Evolutionary conservation across 768 basidiomycete genomes (phyloP), one percentile per base, ranked within the genome.

Genomic region (Lactifluus volemus): DNA sequence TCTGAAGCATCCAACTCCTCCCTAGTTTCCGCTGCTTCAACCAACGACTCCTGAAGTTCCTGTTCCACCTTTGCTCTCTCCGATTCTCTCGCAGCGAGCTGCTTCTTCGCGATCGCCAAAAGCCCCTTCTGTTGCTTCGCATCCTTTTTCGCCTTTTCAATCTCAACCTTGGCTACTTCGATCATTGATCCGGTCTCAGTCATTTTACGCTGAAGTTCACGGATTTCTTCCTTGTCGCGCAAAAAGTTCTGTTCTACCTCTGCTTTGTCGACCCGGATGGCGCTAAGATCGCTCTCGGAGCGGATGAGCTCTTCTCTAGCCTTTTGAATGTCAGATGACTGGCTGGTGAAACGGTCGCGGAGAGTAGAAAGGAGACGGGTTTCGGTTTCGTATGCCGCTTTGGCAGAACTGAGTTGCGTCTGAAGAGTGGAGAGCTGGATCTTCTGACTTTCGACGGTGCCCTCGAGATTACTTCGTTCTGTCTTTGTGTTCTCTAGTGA

Each of bases 101-200:
- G 97, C 72, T 99, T 98, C 76, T 87, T 88, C 5, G 92, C 90
- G 70, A 98, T 96, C 5, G 94, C 94, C 25, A 96, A 79, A 64
- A 96, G 78, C 10, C 97, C 97, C 71, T 92, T 98, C 76, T 98
- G 95, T 70, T 97, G 92, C 71, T 96, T 88, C 2, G 90, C 92
- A 54, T 98, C 95, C 74, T 91, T 98, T 77, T 85, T 94, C 44
- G 81, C 72, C 75, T 89, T 94, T 72, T 98, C 97, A 21, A 93
- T 76, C 63, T 90, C 85, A 11, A 74, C 76, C 71, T 89, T 94
- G 54, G 86, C 71, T 11, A 75, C 69, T 49, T 88, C 83, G 39
- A 85, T 85, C 72, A 93, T 84, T 63, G 85, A 81, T 8, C 84
- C 83, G 15, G 84, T 81, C 67, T 93, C 92, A 12, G 83, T 78